Evolutionary conservation across 2,329 filamentous ascomycete genomes (phyloP), one percentile per base, ranked within the genome.

Genomic region (Fusarium continuum): DNA sequence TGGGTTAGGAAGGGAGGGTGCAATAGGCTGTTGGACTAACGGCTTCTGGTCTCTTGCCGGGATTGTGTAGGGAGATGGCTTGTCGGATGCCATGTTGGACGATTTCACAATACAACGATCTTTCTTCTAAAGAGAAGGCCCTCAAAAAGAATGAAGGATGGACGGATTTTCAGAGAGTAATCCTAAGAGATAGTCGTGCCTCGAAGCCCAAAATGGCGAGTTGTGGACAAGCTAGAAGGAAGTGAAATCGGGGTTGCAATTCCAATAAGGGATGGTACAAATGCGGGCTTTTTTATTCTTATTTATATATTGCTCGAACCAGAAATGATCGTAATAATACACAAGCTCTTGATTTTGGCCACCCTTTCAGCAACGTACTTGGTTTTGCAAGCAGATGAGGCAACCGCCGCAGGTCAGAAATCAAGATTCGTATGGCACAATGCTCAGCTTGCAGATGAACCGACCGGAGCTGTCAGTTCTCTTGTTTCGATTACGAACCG

Each of bases 131-230:
- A n/a, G n/a, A n/a, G n/a, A n/a, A n/a, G n/a, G n/a, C n/a, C n/a
- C n/a, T n/a, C n/a, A 3, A 17, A 9, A 32, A 14, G 14, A 32
- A 29, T 3, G 14, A 14, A 29, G 4, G 5, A 5, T 14, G 13
- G 6, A 14, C 28, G 6, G 13, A 29, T 14, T 7, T 29, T 4
- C 28, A 14, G 5, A 6, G 14, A 29, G 16, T 5, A n/a, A 23
- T 26, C 16, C 4, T 13, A n/a, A 16, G 8, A 16, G 1, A 9
- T 13, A 13, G 6, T n/a, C 20, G 40, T 17, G 39, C 26, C 53
- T 38, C 17, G n/a, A 51, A 17, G 43, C 52, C 54, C 54, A 57
- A 57, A 57, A 57, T 57, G 54, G 22, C 53, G 19, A 34, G 35
- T 20, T 13, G 36, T 22, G 19, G 13, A 34, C 22, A 11, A 20